These are phyloP conservation scores for Neopestalotiopsis clavispora DNA, from an alignment of 2,329 filamentous ascomycete species.

Conservation along the genomic window DNA sequence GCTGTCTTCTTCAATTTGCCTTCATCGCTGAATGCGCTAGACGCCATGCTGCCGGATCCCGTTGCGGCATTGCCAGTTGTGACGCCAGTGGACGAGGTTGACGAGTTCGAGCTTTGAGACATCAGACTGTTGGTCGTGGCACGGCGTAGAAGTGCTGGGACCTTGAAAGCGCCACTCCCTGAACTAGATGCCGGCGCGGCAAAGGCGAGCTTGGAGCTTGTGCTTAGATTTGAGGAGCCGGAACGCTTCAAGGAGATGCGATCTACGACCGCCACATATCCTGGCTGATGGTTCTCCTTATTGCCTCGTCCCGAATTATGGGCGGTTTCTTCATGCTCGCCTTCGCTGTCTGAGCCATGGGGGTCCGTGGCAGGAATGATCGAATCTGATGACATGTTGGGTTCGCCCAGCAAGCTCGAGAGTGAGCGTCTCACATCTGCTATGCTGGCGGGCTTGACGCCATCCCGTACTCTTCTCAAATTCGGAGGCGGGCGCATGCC, in stretches of 20 bases:
- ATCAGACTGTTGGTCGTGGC: constrained; percentile 68
- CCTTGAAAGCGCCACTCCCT: constrained; percentile 59
- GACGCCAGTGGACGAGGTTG: constrained; percentile 6
- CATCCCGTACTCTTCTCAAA: constrained; percentile 64
- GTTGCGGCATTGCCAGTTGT: constrained; percentile 3
- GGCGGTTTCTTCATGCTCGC: constrained; percentile 54
- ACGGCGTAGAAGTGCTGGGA: constrained; percentile 73
- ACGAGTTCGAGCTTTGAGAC: constrained; percentile 35
- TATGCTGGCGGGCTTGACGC: constrained; percentile 73
- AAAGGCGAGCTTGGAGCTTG: constrained; percentile 60
- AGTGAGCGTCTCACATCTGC: constrained; percentile 84
- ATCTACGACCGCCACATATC: constrained; percentile 64
- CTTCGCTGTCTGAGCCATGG: constrained; percentile 57
- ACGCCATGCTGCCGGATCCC: constrained; percentile 26
- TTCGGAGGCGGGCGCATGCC: constrained; percentile 60
- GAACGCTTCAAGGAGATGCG: constrained; percentile 73
- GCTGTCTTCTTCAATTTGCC: constrained; percentile 65
- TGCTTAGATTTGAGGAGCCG: constrained; percentile 43
- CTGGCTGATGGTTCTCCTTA: constrained; percentile 55
- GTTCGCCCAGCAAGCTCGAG: constrained; percentile 79
- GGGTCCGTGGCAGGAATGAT: constrained; percentile 50
- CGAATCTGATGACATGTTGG: constrained; percentile 41
- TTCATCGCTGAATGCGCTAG: constrained; percentile 48
- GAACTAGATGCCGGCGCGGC: constrained; percentile 45
- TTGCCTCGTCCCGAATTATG: constrained; percentile 33